Evolutionary conservation across 768 basidiomycete genomes (phyloP).

Genomic region (Pleurotus giganteus): DNA sequence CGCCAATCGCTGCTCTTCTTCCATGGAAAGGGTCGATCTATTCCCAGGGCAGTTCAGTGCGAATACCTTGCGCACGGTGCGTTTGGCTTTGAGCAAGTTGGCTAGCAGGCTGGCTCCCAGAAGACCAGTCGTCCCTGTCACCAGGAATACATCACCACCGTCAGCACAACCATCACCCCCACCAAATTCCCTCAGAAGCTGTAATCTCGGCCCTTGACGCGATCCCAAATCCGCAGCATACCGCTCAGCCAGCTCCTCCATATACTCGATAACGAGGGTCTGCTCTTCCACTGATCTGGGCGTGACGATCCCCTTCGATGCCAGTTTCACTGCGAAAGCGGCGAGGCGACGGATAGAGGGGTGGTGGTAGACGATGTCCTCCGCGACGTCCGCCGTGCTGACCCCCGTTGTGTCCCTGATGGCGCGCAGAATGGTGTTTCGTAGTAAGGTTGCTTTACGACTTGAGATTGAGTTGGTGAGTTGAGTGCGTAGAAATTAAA

Average conservation of each 20-base stretch:
- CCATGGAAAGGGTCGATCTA: not conserved
- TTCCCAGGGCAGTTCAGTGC: conserved; percentile 24
- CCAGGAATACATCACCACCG: conserved; percentile 23
- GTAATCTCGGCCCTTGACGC: too few relatives aligned
- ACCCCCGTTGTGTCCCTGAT: not conserved
- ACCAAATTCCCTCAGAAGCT: too few relatives aligned
- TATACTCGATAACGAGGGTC: not conserved
- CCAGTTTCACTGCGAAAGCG: not conserved
- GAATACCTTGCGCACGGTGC: conserved; percentile 25
- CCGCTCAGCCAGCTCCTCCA: not conserved
- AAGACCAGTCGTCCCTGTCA: conserved; percentile 40
- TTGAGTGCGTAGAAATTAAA: not conserved
- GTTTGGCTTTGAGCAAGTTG: not conserved
- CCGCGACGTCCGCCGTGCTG: not conserved
- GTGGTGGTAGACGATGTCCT: not conserved
- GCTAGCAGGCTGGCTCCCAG: conserved; percentile 26
- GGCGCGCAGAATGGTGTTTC: not conserved
- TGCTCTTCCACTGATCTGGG: not conserved
- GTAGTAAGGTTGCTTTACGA: not conserved
- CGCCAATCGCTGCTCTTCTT: not conserved
- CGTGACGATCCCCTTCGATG: not conserved
- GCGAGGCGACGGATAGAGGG: not conserved
- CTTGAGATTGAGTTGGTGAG: not conserved
- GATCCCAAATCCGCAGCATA: not conserved
- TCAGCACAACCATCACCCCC: too few relatives aligned